phyloP scores from a whole-genome alignment of 1,284 basidiomycete species.

The Xanthoconium separans region DNA sequence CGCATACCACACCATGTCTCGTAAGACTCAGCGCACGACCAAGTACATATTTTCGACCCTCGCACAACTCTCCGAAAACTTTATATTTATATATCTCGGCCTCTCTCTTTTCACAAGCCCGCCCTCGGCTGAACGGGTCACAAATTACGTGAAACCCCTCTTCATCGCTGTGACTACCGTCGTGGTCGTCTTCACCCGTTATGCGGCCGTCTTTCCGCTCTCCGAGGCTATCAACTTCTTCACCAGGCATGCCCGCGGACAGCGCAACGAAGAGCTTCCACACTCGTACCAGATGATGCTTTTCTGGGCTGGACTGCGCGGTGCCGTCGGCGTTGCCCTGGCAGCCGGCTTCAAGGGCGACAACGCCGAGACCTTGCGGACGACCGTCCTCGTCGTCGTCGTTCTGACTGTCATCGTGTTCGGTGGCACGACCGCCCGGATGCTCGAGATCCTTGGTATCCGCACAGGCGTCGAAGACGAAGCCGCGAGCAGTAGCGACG shows the following conservation, averaged over 20 bases:
- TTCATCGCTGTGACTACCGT: constrained; percentile 91
- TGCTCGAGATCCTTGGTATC: constrained; percentile 98
- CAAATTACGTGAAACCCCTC: constrained; percentile 91
- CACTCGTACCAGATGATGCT: constrained; percentile 99
- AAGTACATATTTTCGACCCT: constrained; percentile 94
- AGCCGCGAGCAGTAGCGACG: constrained; percentile 78
- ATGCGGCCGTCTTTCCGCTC: constrained; percentile 96
- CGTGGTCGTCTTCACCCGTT: constrained; percentile 92
- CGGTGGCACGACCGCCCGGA: constrained; percentile 93
- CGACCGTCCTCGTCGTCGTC: constrained; percentile 94
- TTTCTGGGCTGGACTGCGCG: constrained; percentile 97
- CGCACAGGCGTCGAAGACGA: constrained; percentile 95
- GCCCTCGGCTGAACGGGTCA: constrained; percentile 67
- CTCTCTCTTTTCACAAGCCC: constrained; percentile 90
- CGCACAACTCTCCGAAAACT: constrained; percentile 96
- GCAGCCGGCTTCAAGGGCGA: constrained; percentile 93
- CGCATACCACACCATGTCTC: constrained; percentile 98
- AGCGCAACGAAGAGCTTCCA: constrained; percentile 84
- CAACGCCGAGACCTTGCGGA: constrained; percentile 88
- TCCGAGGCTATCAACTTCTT: constrained; percentile 94
- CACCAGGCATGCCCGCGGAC: constrained; percentile 78
- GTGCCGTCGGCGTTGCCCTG: constrained; percentile 95
- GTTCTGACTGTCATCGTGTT: constrained; percentile 95
- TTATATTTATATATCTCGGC: constrained; percentile 99
- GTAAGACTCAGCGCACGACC: constrained; percentile 90